These are phyloP conservation scores for Xylariomycetidae sp. DNA, from an alignment of 2,329 filamentous ascomycete genomes.

Conservation along the genomic window DNA sequence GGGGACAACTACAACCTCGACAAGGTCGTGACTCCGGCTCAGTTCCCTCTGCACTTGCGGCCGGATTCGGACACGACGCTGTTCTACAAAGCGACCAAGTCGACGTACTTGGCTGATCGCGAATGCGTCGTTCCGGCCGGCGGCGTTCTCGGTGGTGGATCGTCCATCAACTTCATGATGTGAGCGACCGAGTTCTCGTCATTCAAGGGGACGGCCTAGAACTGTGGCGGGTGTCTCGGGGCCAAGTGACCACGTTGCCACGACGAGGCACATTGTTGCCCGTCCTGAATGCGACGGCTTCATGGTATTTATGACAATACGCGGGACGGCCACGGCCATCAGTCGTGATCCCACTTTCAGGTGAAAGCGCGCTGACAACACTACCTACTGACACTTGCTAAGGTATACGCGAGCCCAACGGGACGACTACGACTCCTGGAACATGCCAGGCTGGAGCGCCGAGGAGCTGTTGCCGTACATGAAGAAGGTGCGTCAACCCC, in stretches of 20 bases:
- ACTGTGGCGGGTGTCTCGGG: too few relatives aligned
- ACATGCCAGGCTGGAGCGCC: constrained; percentile 19
- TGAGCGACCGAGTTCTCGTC: too few relatives aligned
- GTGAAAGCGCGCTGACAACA: too few relatives aligned
- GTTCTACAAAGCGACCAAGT: constrained; percentile 37
- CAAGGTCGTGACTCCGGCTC: constrained; percentile 34
- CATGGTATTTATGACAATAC: too few relatives aligned
- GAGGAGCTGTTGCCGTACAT: constrained; percentile 40
- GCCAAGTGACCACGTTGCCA: too few relatives aligned
- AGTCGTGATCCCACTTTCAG: too few relatives aligned
- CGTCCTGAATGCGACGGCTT: too few relatives aligned
- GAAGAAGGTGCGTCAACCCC: constrained; percentile 34
- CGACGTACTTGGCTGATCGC: constrained; percentile 34
- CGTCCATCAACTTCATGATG: constrained; percentile 43
- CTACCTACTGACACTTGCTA: too few relatives aligned
- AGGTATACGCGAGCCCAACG: constrained; percentile 26
- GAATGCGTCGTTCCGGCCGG: constrained; percentile 32
- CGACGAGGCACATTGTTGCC: too few relatives aligned
- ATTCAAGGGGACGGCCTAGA: too few relatives aligned
- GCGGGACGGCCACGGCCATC: too few relatives aligned
- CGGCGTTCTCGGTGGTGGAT: constrained; percentile 48
- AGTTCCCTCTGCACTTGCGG: constrained; percentile 41
- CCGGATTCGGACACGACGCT: constrained; percentile 35
- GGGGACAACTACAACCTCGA: constrained; percentile 1
- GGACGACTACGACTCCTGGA: constrained; percentile 24